Evolutionary conservation across 1,284 basidiomycete genomes (phyloP).

Genomic region (Boletus subluridellus): DNA sequence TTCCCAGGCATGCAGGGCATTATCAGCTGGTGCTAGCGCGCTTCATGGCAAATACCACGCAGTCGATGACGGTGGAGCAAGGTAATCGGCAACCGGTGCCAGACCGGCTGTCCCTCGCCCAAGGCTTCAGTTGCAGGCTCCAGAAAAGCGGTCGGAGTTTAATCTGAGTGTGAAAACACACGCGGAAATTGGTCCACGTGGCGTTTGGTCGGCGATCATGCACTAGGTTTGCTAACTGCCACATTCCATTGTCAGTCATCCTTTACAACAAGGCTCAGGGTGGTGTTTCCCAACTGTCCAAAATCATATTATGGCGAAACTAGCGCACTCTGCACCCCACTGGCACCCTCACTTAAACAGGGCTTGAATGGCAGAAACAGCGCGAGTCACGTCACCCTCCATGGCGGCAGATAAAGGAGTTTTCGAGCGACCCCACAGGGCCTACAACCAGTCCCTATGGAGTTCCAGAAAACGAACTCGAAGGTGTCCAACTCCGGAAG

Average conservation of each 20-base stretch:
- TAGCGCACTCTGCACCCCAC: not conserved
- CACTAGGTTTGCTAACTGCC: no score
- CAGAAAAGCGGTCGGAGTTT: no score
- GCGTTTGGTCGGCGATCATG: no score
- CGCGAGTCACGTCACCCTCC: not conserved
- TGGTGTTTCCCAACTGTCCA: not conserved
- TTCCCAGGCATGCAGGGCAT: not conserved
- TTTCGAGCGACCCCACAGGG: not conserved
- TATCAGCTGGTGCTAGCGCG: not conserved
- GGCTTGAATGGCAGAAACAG: slow-evolving; percentile 21
- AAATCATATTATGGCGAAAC: not conserved
- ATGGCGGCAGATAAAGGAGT: slow-evolving; percentile 12
- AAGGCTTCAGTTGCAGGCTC: no score
- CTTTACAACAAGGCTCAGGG: no score
- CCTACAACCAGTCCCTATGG: slow-evolving; percentile 4
- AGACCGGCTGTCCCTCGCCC: no score
- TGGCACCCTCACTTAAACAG: not conserved
- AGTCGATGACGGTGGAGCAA: not conserved
- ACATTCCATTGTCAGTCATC: no score
- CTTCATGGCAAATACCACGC: not conserved
- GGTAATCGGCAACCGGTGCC: not conserved
- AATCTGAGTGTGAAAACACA: no score
- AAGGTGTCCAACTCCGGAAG: slow-evolving; percentile 15
- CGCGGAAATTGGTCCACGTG: no score
- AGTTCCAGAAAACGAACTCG: slow-evolving; percentile 21